Evolutionary conservation across 1,284 basidiomycete genomes (phyloP).

Genomic region (Fomitopsis palustris): DNA sequence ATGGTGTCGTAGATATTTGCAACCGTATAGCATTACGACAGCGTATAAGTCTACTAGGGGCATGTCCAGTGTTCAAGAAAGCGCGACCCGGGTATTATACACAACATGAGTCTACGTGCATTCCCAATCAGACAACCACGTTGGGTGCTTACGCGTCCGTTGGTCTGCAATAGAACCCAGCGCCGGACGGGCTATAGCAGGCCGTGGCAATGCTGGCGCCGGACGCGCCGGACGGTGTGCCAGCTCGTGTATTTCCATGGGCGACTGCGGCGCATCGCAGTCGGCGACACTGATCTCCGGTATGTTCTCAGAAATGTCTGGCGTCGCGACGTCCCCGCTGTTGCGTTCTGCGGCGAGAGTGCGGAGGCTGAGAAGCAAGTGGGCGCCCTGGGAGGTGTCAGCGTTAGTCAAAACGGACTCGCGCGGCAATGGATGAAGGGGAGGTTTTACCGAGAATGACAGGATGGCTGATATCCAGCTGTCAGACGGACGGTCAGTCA

Average conservation of each 20-base stretch:
- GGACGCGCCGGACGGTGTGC: not conserved
- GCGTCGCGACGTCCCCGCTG: constrained; percentile 1
- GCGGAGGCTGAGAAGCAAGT: constrained; percentile 12
- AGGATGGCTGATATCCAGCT: constrained; percentile 12
- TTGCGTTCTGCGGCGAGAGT: constrained; percentile 6
- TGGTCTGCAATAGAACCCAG: not conserved
- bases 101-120: not conserved
- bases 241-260: not conserved
- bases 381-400: constrained; percentile 8
- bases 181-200: not conserved
- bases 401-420: not conserved
- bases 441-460: constrained; percentile 9
- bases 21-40: not conserved
- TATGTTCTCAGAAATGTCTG: constrained; percentile 3
- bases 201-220: not conserved
- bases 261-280: not conserved
- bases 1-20: not conserved
- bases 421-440: not conserved
- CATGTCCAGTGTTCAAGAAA: not conserved
- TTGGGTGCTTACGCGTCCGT: not conserved
- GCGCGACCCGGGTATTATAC: not conserved
- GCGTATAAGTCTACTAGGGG: not conserved
- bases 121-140: constrained; percentile 2
- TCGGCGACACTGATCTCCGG: not conserved
- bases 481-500: not conserved